phyloP scores from a whole-genome alignment of 2,329 filamentous ascomycete species.

The Aspergillus luchuensis region DNA sequence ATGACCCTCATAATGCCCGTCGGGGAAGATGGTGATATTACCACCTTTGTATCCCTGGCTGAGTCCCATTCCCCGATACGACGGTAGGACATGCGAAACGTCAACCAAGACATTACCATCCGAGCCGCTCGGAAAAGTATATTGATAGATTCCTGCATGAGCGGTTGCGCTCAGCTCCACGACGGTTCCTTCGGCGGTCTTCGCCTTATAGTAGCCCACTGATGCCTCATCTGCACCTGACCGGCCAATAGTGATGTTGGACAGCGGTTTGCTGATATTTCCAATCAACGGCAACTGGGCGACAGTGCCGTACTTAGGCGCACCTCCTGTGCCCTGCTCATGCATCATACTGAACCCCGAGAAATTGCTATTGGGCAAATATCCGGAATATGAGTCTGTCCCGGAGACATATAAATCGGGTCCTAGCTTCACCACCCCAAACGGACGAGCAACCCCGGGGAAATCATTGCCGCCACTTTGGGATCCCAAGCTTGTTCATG shows the following conservation, averaged over 20 bases:
- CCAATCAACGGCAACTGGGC: slow-evolving; percentile 60
- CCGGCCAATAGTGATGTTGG: slow-evolving; percentile 59
- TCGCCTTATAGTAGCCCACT: slow-evolving; percentile 64
- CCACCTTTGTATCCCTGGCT: slow-evolving; percentile 67
- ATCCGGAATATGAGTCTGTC: slow-evolving; percentile 47
- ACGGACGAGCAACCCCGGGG: slow-evolving; percentile 45
- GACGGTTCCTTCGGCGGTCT: slow-evolving; percentile 56
- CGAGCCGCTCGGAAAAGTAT: slow-evolving; percentile 55
- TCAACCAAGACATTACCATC: slow-evolving; percentile 59
- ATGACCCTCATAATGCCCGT: slow-evolving; percentile 60
- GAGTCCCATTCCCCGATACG: slow-evolving; percentile 61
- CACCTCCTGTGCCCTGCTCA: slow-evolving; percentile 68
- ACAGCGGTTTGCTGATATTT: slow-evolving; percentile 56
- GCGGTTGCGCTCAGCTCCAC: slow-evolving; percentile 60
- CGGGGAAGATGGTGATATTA: slow-evolving; percentile 54
- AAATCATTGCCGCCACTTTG: slow-evolving; percentile 46
- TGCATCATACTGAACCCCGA: slow-evolving; percentile 66
- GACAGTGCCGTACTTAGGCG: slow-evolving; percentile 69
- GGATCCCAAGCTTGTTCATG: slow-evolving; percentile 29
- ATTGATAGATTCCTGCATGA: slow-evolving; percentile 58
- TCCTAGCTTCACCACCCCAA: slow-evolving; percentile 48
- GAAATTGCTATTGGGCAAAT: slow-evolving; percentile 51
- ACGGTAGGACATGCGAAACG: slow-evolving; percentile 66
- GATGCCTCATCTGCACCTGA: slow-evolving; percentile 53
- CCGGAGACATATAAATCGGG: slow-evolving; percentile 41